A percentile compares a stretch with the other conserved stretches of the same genome.
Conservation (phyloP, 768 basidiomycete species). For the Lyophyllum shimeji region DNA sequence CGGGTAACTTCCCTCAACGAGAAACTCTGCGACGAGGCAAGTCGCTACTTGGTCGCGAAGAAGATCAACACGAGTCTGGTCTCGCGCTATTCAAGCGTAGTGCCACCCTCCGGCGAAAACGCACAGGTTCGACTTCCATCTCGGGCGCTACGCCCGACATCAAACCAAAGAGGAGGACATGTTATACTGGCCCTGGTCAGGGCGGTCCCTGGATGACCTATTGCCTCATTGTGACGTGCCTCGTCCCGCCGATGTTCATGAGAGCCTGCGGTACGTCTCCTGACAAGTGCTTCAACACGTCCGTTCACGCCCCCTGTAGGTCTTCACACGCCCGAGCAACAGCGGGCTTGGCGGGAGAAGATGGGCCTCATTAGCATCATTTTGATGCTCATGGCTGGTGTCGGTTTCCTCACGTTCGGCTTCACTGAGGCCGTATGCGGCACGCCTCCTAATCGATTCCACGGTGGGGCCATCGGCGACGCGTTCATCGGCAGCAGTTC, state of each 20-base stretch:
- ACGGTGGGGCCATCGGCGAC: slow-evolving; percentile 72
- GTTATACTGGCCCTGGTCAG: slow-evolving; percentile 83
- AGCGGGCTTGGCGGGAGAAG: slow-evolving; percentile 98
- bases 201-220: slow-evolving; percentile 96
- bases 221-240: slow-evolving; percentile 81
- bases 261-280: slow-evolving; percentile 68
- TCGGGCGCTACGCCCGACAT: slow-evolving; percentile 32
- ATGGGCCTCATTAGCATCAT: slow-evolving; percentile 89
- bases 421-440: slow-evolving; percentile 96
- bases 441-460: slow-evolving; percentile 78
- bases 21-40: slow-evolving; percentile 75
- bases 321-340: slow-evolving; percentile 86
- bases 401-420: slow-evolving; percentile 98
- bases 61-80: slow-evolving; percentile 90
- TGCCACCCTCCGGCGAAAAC: slow-evolving; percentile 74
- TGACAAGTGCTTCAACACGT: not conserved
- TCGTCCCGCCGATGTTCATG: slow-evolving; percentile 79
- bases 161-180: slow-evolving; percentile 45
- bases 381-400: slow-evolving; percentile 80
- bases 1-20: slow-evolving; percentile 74
- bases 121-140: slow-evolving; percentile 42
- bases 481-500: slow-evolving; percentile 72
- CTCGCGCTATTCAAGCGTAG: slow-evolving; percentile 89
- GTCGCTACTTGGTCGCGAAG: slow-evolving; percentile 86
- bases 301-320: slow-evolving; percentile 43